Percentiles rank a stretch among this genome's conserved stretches.
Evolutionary conservation across 331 rosid species (phyloP).

Genomic region (Acacia concinna): DNA sequence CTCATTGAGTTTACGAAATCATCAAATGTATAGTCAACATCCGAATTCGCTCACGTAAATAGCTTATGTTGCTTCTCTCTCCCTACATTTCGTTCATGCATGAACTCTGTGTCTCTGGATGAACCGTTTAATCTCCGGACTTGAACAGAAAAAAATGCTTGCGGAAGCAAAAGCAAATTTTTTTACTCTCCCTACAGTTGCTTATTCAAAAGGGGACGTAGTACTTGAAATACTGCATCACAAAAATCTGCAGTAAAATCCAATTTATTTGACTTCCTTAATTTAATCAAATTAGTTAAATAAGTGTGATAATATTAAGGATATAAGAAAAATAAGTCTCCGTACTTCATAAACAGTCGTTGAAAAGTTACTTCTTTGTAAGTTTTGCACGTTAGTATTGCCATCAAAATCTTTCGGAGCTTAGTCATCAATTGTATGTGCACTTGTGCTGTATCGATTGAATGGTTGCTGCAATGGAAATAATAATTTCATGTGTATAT

Average conservation of each 20-base stretch:
- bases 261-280: no score
- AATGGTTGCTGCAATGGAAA: background rate
- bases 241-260: background rate
- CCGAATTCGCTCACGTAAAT: constrained; percentile 9
- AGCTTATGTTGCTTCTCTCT: background rate
- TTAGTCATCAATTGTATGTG: background rate
- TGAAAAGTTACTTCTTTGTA: background rate
- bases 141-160: background rate
- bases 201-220: background rate
- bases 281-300: no score
- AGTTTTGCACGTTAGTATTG: background rate
- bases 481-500: background rate
- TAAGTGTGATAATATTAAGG: no score
- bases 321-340: no score
- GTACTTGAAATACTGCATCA: background rate
- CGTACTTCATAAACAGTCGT: background rate
- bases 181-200: background rate
- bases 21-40: constrained; percentile 46
- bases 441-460: background rate
- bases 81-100: background rate
- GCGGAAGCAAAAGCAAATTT: background rate
- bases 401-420: background rate
- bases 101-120: background rate
- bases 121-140: background rate
- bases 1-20: constrained; percentile 36